Evolutionary conservation across 768 basidiomycete species (phyloP), one percentile per base, ranked within the genome.

Genomic region (Tylopilus vinaceipallidus): DNA sequence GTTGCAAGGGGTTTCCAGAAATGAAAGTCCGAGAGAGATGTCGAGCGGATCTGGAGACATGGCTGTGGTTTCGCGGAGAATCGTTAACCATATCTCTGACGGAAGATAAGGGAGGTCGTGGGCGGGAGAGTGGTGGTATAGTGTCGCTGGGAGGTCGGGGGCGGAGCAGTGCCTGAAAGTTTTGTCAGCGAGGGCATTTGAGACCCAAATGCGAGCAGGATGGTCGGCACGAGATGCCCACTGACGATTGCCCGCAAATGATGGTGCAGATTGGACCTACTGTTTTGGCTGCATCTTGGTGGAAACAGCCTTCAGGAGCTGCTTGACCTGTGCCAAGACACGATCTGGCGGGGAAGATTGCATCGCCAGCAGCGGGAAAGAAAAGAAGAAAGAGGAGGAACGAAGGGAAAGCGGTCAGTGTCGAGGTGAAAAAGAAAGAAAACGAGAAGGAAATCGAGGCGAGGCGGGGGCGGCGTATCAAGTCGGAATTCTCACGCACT

Each of bases 61-160:
- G 53, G 68, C 62, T 19, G 79, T 77, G 1, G 83, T 83, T 57
- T 78, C 78, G 34, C 80, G 79, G 45, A 88, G 68, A 50, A 88
- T 77, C 57, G 77, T 64, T n/a, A 79, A 68, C 86, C 86, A 88
- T 7, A 88, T 61, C 56, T 88, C 86, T 2, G 75, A 61, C 0
- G 86, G 86, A 13, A 86, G 72, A 48, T 65, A 53, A 14, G 75
- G 75, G n/a, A 73, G 64, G 47, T 68, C 66, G 35, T 60, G 68
- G 16, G 68, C 66, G 1, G 66, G 66, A 10, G 66, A 50, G 47
- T 69, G 61, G 45, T 54, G 55, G 37, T 53, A 56, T 14, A 50
- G 67, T 36, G 40, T 52, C 38, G 29, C 52, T 22, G 53, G 56
- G 11, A 35, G 32, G 22, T 39, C 26, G 29, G 38, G 49, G 29